Evolutionary conservation across 805 yeast genomes (phyloP), one percentile per base, ranked within the genome.

Genomic region (Saccharomycopsis fibuligera): DNA sequence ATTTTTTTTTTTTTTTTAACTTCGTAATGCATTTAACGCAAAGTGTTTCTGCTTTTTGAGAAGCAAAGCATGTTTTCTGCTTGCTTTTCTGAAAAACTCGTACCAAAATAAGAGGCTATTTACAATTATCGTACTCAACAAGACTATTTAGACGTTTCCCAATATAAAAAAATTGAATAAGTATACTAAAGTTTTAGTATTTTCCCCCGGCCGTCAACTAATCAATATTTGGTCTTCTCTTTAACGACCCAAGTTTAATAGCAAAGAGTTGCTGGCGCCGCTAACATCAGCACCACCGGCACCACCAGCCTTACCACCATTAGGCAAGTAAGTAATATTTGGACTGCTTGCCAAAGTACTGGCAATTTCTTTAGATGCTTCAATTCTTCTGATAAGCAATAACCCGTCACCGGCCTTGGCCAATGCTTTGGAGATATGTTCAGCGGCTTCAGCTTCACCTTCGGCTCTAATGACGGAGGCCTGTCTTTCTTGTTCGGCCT

Each of bases 401-500:
- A 93, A 74, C 57, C 98, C 98, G 62, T 93, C 98, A 65, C 99
- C 99, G 22, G 95, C 89, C 71, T 89, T 90, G 47, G 83, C 79
- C 57, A 93, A 76, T 3, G 98, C 97, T 67, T 82, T 86, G 31
- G 96, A 88, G 54, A 93, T 93, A 53, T 81, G 81, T 53, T 93
- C 98, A 3, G 99, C 99, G 50, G 96, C 88, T 67, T 93, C 98
- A 44, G 99, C 99, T 70, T 93, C 99, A 69, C 98, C 99, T 69
- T 93, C 99, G 25, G 99, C 99, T 61, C 98, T 81, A 57, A 93
- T 90, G 60, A 93, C 88, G 42, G 86, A 73, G 2, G 98, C 99
- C 66, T 85, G 90, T 64, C 96, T 80, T 67, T 91, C 98, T 70
- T 93, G 99, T 67, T 93, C 97, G 6, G 98, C 98, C 64, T 85